phyloP scores from a whole-genome alignment of 2,329 filamentous ascomycete species.

The Zarea fungicola region DNA sequence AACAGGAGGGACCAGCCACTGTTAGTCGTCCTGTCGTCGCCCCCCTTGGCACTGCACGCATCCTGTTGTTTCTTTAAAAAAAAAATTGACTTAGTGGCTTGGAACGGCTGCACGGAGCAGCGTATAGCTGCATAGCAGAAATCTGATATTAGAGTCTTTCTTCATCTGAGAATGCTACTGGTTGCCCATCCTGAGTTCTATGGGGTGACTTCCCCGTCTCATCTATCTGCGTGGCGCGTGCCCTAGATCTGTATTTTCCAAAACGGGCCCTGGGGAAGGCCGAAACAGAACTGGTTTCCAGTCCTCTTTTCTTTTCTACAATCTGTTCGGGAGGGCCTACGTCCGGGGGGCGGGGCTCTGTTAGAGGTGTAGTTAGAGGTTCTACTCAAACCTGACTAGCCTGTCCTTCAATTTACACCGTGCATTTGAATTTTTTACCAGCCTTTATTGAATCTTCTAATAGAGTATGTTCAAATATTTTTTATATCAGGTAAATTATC shows the following conservation, averaged over 20 bases:
- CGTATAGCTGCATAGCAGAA: not conserved
- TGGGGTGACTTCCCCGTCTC: not conserved
- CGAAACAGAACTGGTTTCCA: slow-evolving; percentile 1
- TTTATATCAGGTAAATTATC: no score
- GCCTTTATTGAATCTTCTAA: not conserved
- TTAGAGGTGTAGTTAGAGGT: slow-evolving; percentile 7
- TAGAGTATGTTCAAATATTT: no score
- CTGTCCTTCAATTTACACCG: slow-evolving; percentile 7
- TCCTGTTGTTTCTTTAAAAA: slow-evolving; percentile 1
- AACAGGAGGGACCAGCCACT: slow-evolving; percentile 12
- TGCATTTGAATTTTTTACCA: not conserved
- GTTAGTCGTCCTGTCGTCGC: not conserved
- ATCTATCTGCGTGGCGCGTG: not conserved
- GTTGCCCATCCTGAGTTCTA: not conserved
- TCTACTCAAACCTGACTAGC: not conserved
- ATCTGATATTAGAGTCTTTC: no score
- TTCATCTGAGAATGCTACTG: not conserved
- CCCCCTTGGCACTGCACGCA: slow-evolving; percentile 4
- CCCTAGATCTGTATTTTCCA: not conserved
- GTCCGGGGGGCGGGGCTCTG: not conserved
- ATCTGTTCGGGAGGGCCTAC: not conserved
- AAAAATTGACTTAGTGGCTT: no score
- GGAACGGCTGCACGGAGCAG: not conserved
- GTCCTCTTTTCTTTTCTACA: not conserved
- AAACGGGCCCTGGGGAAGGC: slow-evolving; percentile 1